Evolutionary conservation across 805 yeast species (phyloP).

Genomic region (Zygoascus bituminiphila): DNA sequence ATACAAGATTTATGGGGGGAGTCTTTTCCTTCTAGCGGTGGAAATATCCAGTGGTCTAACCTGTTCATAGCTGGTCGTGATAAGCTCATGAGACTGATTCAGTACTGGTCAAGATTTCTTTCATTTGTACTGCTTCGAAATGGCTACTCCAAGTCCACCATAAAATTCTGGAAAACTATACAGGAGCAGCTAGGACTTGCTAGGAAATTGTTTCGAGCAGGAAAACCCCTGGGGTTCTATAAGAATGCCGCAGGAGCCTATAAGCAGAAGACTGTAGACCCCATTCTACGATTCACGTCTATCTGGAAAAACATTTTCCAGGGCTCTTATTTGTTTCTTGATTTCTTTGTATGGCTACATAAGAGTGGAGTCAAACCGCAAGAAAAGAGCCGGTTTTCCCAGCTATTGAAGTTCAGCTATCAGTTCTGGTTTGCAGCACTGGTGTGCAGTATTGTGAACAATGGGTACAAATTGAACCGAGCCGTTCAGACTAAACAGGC

Average conservation of each 20-base stretch:
- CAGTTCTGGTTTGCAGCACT: conserved; percentile 75
- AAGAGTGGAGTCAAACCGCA: conserved; percentile 29
- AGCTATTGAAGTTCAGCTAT: conserved; percentile 43
- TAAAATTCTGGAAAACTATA: conserved; percentile 44
- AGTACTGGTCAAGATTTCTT: conserved; percentile 70
- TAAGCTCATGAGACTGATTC: conserved; percentile 67
- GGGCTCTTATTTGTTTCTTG: conserved; percentile 30
- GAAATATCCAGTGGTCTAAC: conserved; percentile 28
- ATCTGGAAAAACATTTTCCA: conserved; percentile 29
- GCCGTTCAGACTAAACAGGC: conserved; percentile 32
- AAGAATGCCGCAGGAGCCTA: conserved; percentile 59
- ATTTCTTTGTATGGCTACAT: conserved; percentile 28
- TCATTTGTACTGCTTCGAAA: conserved; percentile 50
- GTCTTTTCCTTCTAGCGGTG: too few species aligned
- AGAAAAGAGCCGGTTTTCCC: conserved; percentile 13
- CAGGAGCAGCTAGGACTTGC: conserved; percentile 57
- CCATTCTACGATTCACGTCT: conserved; percentile 39
- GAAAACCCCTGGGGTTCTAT: conserved; percentile 67
- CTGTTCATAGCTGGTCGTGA: conserved; percentile 72
- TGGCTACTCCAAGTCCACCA: conserved; percentile 43
- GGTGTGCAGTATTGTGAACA: conserved; percentile 51
- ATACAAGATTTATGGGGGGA: background rate
- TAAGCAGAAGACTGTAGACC: conserved; percentile 64
- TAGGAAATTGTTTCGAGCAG: conserved; percentile 76
- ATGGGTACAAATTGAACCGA: conserved; percentile 45